A percentile compares a stretch with the other conserved stretches of the same genome.
Conservation (phyloP, 805 yeast species). For the Wickerhamomyces bisporus region DNA sequence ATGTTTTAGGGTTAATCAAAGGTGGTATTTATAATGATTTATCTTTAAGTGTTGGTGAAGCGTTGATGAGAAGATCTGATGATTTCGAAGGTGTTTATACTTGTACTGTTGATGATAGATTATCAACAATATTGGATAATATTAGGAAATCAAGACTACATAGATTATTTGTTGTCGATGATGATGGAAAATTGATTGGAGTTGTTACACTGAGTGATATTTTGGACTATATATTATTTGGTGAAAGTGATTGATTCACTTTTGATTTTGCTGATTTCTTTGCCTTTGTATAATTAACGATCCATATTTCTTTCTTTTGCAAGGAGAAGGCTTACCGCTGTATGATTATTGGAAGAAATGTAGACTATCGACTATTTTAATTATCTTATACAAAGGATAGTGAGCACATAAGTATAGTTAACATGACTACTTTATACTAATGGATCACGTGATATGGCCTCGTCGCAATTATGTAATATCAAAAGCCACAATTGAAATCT, state of each 20-base stretch:
- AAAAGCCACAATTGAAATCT: background rate
- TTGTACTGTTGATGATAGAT: conserved; percentile 80
- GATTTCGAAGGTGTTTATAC: conserved; percentile 98
- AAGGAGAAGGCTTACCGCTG: no score
- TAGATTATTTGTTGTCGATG: conserved; percentile 87
- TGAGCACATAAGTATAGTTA: no score
- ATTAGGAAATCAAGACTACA: conserved; percentile 88
- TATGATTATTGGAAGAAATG: no score
- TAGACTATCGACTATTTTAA: no score
- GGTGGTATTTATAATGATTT: conserved; percentile 92
- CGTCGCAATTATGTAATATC: background rate
- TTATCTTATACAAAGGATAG: no score
- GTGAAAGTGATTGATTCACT: conserved; percentile 36
- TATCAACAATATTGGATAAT: conserved; percentile 88
- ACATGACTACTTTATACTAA: no score
- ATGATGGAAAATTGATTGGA: conserved; percentile 69
- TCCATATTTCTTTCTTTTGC: no score
- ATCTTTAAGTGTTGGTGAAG: conserved; percentile 91
- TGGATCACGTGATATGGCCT: no score
- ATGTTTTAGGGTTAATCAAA: conserved; percentile 84
- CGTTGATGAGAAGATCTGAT: conserved; percentile 86
- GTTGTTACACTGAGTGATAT: conserved; percentile 91
- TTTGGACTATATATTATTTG: conserved; percentile 71
- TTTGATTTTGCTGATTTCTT: no score
- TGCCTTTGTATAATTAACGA: no score